phyloP scores from a whole-genome alignment of 2,329 filamentous ascomycete genomes.

The Periconia macrospinosa region DNA sequence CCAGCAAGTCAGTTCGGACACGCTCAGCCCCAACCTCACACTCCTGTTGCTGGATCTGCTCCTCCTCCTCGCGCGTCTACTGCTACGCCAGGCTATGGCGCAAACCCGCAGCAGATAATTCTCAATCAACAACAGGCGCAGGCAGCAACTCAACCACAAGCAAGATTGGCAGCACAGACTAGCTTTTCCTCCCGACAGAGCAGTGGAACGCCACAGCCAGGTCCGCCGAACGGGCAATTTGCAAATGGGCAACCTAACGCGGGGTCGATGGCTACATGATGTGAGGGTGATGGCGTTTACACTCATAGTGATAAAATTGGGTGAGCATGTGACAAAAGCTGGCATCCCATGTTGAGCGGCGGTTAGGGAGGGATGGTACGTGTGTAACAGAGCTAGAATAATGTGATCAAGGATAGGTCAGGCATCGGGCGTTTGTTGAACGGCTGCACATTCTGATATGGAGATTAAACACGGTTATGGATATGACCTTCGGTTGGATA shows the following conservation, averaged over 20 bases:
- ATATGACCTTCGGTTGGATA: neutral
- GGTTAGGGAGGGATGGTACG: neutral
- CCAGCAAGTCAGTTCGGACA: slow-evolving; percentile 35
- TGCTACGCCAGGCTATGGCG: slow-evolving; percentile 22
- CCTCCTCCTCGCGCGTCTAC: neutral
- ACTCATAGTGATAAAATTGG: neutral
- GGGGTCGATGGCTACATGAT: slow-evolving; percentile 21
- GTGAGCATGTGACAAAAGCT: neutral
- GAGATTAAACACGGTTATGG: neutral
- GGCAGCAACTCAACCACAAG: slow-evolving; percentile 36
- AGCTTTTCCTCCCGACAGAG: slow-evolving; percentile 36
- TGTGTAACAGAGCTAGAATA: neutral
- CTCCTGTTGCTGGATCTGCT: slow-evolving; percentile 14
- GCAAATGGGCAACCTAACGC: slow-evolving; percentile 25
- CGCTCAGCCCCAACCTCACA: slow-evolving; percentile 35
- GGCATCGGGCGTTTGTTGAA: neutral
- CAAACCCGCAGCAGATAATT: slow-evolving; percentile 40
- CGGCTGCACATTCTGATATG: neutral
- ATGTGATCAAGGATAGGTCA: neutral
- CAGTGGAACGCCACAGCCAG: slow-evolving; percentile 42
- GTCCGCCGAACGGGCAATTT: slow-evolving; percentile 26
- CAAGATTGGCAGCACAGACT: slow-evolving; percentile 38
- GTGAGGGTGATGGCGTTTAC: neutral
- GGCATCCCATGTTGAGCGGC: neutral
- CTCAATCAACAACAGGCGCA: slow-evolving; percentile 38